phyloP scores from a whole-genome alignment of 2,329 filamentous ascomycete genomes.

The Paecilomyces dactylethromorphus region DNA sequence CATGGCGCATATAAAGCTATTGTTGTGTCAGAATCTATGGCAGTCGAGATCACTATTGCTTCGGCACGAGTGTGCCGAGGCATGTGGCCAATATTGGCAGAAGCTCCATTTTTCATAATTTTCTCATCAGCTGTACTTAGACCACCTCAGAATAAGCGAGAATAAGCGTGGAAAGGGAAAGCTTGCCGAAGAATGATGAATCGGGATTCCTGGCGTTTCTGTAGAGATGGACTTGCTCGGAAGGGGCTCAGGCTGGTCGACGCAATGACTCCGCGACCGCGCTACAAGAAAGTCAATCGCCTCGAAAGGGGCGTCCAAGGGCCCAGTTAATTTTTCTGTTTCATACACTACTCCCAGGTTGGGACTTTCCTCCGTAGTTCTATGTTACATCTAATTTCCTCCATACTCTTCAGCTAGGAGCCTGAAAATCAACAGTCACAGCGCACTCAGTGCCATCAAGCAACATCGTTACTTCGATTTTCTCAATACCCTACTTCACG shows the following conservation, averaged over 20 bases:
- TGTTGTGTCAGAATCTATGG: background rate
- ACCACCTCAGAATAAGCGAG: background rate
- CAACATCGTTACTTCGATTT: background rate
- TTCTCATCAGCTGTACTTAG: background rate
- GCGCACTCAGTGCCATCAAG: background rate
- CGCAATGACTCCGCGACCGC: background rate
- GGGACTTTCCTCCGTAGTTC: background rate
- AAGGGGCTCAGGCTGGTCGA: background rate
- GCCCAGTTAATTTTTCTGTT: background rate
- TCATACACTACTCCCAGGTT: background rate
- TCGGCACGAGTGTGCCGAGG: background rate
- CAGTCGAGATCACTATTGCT: background rate
- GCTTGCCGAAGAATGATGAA: background rate
- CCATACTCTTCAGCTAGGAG: background rate
- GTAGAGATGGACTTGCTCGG: background rate
- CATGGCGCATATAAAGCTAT: background rate
- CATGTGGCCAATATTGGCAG: background rate
- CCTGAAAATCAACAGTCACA: background rate
- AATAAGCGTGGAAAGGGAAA: background rate
- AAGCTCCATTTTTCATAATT: background rate
- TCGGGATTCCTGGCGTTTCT: background rate
- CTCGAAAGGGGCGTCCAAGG: too few species aligned
- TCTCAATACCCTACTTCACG: background rate
- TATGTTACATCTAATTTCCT: background rate
- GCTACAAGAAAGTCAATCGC: background rate